phyloP scores from a whole-genome alignment of 208 protist species.

The Acanthamoeba culbertsoni region DNA sequence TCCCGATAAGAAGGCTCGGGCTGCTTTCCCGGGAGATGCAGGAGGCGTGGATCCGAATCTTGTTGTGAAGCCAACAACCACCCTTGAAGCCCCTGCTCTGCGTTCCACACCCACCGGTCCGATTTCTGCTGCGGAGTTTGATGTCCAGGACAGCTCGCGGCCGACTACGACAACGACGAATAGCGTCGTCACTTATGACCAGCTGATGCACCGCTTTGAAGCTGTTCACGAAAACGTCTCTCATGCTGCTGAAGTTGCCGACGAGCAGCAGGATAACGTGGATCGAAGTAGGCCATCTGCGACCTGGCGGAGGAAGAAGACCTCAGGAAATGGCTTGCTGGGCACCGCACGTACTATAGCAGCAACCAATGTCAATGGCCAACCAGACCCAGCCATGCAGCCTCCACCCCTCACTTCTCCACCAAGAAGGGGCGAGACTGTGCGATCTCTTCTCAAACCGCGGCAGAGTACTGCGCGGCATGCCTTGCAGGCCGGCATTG shows the following conservation, averaged over 20 bases:
- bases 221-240: neutral
- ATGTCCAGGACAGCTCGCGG: neutral
- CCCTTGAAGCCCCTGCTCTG: neutral
- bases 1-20: neutral
- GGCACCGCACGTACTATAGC: too few relatives aligned
- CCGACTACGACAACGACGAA: too few relatives aligned
- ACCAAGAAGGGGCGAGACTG: neutral
- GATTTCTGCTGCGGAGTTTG: neutral
- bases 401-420: too few relatives aligned
- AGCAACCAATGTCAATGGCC: too few relatives aligned
- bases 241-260: neutral
- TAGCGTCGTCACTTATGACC: neutral
- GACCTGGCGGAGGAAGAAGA: too few relatives aligned
- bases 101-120: too few relatives aligned
- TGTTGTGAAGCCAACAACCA: too few relatives aligned
- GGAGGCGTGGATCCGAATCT: neutral
- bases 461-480: neutral
- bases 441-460: neutral
- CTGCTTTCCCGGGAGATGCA: neutral
- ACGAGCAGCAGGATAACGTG: too few relatives aligned
- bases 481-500: neutral
- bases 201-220: neutral
- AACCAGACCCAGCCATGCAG: too few relatives aligned
- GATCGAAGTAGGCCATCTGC: too few relatives aligned
- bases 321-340: too few relatives aligned